Conservation (phyloP, 768 basidiomycete species). For the Psilocybe sp. region DNA sequence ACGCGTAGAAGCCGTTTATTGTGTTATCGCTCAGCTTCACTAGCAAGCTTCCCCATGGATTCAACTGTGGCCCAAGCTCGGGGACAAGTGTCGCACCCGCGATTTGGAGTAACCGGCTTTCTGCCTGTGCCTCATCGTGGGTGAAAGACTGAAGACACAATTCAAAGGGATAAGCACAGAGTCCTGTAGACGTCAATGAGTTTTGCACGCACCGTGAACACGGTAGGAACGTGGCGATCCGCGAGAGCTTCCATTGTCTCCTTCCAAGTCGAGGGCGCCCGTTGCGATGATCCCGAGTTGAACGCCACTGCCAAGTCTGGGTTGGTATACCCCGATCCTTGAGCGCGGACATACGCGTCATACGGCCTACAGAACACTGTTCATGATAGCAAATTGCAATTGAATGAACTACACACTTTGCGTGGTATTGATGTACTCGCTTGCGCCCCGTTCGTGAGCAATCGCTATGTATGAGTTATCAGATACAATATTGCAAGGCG, state of each 20-base stretch:
- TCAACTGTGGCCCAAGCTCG: slow-evolving; percentile 23
- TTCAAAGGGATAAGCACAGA: not conserved
- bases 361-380: slow-evolving; percentile 30
- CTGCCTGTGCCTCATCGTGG: slow-evolving; percentile 25
- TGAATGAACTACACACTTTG: slow-evolving; percentile 27
- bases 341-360: slow-evolving; percentile 11
- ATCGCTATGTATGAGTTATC: slow-evolving; percentile 12
- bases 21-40: slow-evolving; percentile 24
- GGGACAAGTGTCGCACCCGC: slow-evolving; percentile 22
- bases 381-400: no score
- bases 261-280: not conserved
- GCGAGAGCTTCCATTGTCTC: not conserved
- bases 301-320: slow-evolving; percentile 9
- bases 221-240: not conserved
- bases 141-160: slow-evolving; percentile 25
- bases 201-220: slow-evolving; percentile 3
- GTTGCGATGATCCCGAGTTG: not conserved
- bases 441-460: slow-evolving; percentile 23
- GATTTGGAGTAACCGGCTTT: slow-evolving; percentile 18
- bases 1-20: slow-evolving; percentile 31
- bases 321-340: not conserved
- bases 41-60: slow-evolving; percentile 30
- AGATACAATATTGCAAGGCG: not conserved
- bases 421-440: slow-evolving; percentile 19
- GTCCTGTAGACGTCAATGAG: no score